Evolutionary conservation across 2,329 filamentous ascomycete genomes (phyloP).

Genomic region (Pestalotiopsis sp.): DNA sequence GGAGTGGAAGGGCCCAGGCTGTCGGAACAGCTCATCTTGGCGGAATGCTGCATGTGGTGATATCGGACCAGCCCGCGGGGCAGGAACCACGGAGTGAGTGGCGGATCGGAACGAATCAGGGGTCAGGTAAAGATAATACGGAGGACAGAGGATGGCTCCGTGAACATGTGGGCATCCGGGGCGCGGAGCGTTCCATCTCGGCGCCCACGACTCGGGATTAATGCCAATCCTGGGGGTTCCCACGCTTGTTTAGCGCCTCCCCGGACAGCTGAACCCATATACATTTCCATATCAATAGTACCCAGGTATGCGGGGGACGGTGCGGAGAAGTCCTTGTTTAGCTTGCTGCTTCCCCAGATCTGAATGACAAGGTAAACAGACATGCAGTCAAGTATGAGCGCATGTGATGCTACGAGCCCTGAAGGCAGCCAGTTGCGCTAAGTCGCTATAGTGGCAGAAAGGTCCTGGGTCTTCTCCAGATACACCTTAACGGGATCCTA

Average conservation of each 20-base stretch:
- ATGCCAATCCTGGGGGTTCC: not conserved
- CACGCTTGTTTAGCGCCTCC: not conserved
- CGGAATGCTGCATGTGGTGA: not conserved
- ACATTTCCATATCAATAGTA: not conserved
- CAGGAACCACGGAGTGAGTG: not conserved
- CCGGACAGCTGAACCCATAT: not conserved
- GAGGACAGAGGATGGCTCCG: not conserved
- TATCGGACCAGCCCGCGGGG: not conserved
- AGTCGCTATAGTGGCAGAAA: no score
- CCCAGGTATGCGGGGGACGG: not conserved
- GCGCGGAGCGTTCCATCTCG: not conserved
- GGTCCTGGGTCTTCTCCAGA: no score
- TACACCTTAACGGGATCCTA: no score
- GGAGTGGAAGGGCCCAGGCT: not conserved
- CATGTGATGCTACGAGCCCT: no score
- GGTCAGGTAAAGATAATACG: not conserved
- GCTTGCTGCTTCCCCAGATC: no score
- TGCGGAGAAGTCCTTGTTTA: not conserved
- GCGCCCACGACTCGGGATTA: not conserved
- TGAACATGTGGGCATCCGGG: not conserved
- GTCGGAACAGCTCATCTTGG: not conserved
- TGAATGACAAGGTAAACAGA: no score
- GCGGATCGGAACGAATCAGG: not conserved
- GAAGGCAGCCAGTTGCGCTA: no score
- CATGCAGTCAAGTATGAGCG: no score